These are phyloP conservation scores for Urostyla sp. DNA, from an alignment of 73 alveolate genomes.

Conservation along the genomic window DNA sequence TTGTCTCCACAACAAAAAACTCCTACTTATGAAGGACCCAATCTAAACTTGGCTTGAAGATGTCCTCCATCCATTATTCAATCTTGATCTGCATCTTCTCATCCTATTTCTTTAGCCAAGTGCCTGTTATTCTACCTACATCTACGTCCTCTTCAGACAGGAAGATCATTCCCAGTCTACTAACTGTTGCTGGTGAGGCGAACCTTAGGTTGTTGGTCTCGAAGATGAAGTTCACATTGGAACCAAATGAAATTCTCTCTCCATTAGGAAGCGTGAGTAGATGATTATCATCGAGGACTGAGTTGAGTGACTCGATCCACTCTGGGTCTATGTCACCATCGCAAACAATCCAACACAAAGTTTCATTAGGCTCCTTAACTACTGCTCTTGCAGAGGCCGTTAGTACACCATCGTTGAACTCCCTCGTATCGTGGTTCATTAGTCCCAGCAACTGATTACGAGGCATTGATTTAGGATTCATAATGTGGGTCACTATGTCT, in stretches of 20 bases:
- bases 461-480: conserved; percentile 99
- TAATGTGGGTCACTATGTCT: conserved; percentile 90
- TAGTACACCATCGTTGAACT: conserved; percentile 99
- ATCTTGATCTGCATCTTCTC: conserved; percentile 87
- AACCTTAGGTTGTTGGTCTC: conserved; percentile 98
- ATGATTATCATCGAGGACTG: conserved; percentile 99
- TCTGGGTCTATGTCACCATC: conserved; percentile 99
- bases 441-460: conserved; percentile 98
- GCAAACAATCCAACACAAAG: conserved; percentile 98
- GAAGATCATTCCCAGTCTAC: conserved; percentile 99
- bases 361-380: conserved; percentile 97
- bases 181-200: conserved; percentile 99
- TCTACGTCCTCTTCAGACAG: conserved; percentile 99
- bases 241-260: conserved; percentile 98
- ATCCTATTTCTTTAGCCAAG: conserved; percentile 97
- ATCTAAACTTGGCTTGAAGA: conserved; percentile 83
- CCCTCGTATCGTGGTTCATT: conserved; percentile 99
- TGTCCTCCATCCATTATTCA: conserved; percentile 94
- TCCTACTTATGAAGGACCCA: conserved; percentile 62
- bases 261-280: conserved; percentile 99
- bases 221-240: conserved; percentile 98
- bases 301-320: conserved; percentile 99
- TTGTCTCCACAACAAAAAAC: conserved; percentile 89
- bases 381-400: conserved; percentile 99
- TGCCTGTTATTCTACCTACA: conserved; percentile 88